Evolutionary conservation across 1,284 basidiomycete genomes (phyloP), one percentile per base, ranked within the genome.

Genomic region (Phellopilus nigrolimitatus): DNA sequence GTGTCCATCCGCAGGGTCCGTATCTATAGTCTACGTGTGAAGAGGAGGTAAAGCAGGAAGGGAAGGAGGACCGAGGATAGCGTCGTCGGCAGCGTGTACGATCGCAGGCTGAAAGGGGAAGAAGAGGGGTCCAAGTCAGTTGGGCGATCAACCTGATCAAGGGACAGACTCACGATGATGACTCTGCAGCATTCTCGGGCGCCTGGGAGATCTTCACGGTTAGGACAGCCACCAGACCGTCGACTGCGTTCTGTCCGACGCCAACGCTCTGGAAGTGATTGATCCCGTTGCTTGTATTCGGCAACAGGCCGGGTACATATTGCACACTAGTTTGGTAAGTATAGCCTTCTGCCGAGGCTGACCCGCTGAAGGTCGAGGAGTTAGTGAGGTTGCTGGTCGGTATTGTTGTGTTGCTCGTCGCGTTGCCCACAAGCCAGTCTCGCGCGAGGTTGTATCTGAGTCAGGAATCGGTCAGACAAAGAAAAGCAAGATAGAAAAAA

Each of bases 181-280:
- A 53, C 19, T 43, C 41, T 5, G 44, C 33, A 1, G 51, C 51
- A 19, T 34, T n/a, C 25, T 49, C 38, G 3, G 51, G 51, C 6
- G 33, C 27, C 25, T 44, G 38, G 13, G 78, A 75, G 37, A 94
- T 82, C 61, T 75, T 80, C 44, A 95, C 86, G 0, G 82, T 84
- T 58, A 95, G 61, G 1, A 97, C 71, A 0, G 91, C 92, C 0
- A 97, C 85, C 3, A 93, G 71, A 0, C 95, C 94, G 64, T 97
- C 94, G 4, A 85, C 75, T 0, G 92, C 82, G 46, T 81, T 82
- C 12, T 69, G 61, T 1, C 80, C 82, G 36, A 78, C 64, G 8
- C 74, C 68, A 4, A 95, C 88, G 24, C 71, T 77, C 34, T 72
- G 45, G 56, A 78, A 78, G 65, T 93, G 91, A 64, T 97, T 97